Evolutionary conservation across 345 rosid genomes (phyloP), one percentile per base, ranked within the genome.

Genomic region (Schrenkiella parvula): DNA sequence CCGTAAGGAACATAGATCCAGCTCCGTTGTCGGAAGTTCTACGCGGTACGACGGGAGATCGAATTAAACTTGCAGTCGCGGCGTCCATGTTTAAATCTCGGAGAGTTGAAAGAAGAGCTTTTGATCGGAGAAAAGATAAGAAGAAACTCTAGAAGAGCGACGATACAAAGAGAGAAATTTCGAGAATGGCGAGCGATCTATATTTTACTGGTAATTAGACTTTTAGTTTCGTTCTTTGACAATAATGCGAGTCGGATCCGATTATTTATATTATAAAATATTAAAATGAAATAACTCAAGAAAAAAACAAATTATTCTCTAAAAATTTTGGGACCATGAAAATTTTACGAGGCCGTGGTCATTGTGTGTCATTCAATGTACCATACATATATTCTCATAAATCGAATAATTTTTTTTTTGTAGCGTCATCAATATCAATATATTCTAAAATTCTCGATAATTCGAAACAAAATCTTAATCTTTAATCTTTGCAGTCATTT

Each of bases 51-150:
- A 78, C 26, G 4, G 87, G 79, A 55, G 84, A 78, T 26, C 61
- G 70, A 61, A 78, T 35, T 78, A 77, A 70, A 63, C 74, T 74
- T 59, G 85, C 72, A 6, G 83, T 57, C 21, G 74, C 73, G 8
- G 84, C 86, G 23, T 84, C 88, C 90, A 86, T 86, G 66, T 29
- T 59, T 56, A 59, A 42, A 14, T 22, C 10, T 65, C 53, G 63
- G 55, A 47, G 41, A 15, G 12, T 28, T 9, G 48, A 65, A 18
- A 66, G 4, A 32, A 48, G 46, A 75, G 3, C 10, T 22, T 70
- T 32, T 42, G 64, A 37, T 55, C 63, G 65, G 65, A 32, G 56
- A 22, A 48, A 41, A 37, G 76, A 47, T 61, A 34, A 75, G 61
- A 60, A 42, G 35, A 47, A 66, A 65, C 58, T 25, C 35, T 44